phyloP scores from a whole-genome alignment of 75 land plant genomes.

The Picea glauca region DNA sequence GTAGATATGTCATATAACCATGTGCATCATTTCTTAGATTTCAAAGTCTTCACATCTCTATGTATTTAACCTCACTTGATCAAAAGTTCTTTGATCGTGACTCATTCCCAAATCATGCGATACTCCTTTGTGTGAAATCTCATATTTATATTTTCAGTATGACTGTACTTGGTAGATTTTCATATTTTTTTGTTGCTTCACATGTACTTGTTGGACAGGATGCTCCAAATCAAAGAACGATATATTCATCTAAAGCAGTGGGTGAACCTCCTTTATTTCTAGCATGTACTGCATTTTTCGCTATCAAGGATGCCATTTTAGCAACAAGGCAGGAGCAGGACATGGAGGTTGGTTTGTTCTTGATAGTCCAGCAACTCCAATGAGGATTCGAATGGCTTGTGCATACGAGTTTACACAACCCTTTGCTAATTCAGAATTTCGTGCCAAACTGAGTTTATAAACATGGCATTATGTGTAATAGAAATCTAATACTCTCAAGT shows the following conservation, averaged over 20 bases:
- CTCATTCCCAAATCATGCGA: neutral
- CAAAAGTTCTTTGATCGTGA: neutral
- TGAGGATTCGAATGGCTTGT: slow-evolving; percentile 92
- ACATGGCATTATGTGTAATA: neutral
- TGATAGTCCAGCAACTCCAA: slow-evolving; percentile 92
- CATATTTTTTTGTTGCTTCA: neutral
- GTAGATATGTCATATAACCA: too few species aligned
- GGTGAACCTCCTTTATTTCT: slow-evolving; percentile 96
- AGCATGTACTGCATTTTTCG: slow-evolving; percentile 80
- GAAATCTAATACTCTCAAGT: too few species aligned
- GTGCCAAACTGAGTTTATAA: slow-evolving; percentile 77
- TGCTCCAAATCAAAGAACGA: slow-evolving; percentile 76
- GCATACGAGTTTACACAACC: slow-evolving; percentile 62
- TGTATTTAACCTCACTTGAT: neutral
- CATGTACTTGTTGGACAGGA: slow-evolving; percentile 36
- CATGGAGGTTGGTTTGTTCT: slow-evolving; percentile 68
- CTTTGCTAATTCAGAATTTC: slow-evolving; percentile 43
- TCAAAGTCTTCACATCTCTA: neutral
- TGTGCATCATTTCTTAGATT: neutral
- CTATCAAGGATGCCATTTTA: slow-evolving; percentile 85
- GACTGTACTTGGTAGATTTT: neutral
- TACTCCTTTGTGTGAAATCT: neutral
- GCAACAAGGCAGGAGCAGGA: slow-evolving; percentile 73
- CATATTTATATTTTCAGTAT: neutral
- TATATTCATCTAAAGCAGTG: slow-evolving; percentile 93